These are phyloP conservation scores for Myxozyma melibiosi DNA, from an alignment of 805 yeast genomes.

Conservation along the genomic window DNA sequence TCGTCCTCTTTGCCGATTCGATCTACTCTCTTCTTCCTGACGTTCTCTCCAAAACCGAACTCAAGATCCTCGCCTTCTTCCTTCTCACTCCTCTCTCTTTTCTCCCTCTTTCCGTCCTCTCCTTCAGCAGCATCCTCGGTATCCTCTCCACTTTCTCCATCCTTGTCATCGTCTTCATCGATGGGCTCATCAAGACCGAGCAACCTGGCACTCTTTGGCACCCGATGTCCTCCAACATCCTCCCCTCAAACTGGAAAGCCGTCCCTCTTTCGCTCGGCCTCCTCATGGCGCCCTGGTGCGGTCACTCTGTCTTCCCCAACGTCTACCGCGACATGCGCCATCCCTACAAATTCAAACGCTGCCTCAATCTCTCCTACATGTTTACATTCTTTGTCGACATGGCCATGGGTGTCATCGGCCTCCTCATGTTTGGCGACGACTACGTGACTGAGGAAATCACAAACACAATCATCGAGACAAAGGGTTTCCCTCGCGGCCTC, in stretches of 20 bases:
- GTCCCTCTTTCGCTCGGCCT: slow-evolving; percentile 47
- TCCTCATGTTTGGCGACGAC: slow-evolving; percentile 74
- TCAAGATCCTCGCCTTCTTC: slow-evolving; percentile 66
- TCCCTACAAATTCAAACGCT: slow-evolving; percentile 58
- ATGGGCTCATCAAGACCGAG: slow-evolving; percentile 62
- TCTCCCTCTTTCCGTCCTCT: slow-evolving; percentile 71
- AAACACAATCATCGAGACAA: slow-evolving; percentile 65
- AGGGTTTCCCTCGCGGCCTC: slow-evolving; percentile 68
- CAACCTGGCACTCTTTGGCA: slow-evolving; percentile 75
- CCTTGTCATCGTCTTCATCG: slow-evolving; percentile 56
- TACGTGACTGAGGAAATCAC: slow-evolving; percentile 49
- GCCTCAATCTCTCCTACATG: slow-evolving; percentile 58
- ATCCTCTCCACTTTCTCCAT: slow-evolving; percentile 69
- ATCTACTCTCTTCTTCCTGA: slow-evolving; percentile 58
- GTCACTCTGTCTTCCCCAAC: slow-evolving; percentile 82
- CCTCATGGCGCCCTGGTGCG: slow-evolving; percentile 71
- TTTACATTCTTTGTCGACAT: slow-evolving; percentile 62
- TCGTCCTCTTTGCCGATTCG: slow-evolving; percentile 84
- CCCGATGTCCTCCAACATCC: slow-evolving; percentile 66
- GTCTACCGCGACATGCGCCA: slow-evolving; percentile 74
- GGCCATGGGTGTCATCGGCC: slow-evolving; percentile 65
- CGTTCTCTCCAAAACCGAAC: slow-evolving; percentile 49
- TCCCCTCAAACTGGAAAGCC: slow-evolving; percentile 62
- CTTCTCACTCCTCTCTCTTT: slow-evolving; percentile 78
- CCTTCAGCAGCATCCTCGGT: slow-evolving; percentile 70